phyloP scores from a whole-genome alignment of 23 red algal genomes.

The Gracilariopsis chorda region DNA sequence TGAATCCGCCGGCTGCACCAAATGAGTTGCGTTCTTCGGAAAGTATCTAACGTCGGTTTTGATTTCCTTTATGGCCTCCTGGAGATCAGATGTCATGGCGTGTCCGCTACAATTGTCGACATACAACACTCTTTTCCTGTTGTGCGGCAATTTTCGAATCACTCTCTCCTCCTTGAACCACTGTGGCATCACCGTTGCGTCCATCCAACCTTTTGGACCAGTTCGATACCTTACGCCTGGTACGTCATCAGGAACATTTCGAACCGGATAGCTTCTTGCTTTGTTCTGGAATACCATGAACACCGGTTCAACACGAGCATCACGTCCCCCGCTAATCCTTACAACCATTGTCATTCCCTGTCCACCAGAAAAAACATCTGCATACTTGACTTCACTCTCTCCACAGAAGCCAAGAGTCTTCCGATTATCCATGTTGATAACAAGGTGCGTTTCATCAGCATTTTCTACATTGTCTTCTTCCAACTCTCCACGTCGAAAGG shows the following conservation, averaged over 20 bases:
- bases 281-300: constrained; percentile 43
- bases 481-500: background rate
- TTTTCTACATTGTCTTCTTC: constrained; percentile 39
- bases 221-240: background rate
- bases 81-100: background rate
- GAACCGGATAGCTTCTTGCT: background rate
- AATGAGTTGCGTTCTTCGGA: constrained; percentile 10
- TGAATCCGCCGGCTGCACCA: background rate
- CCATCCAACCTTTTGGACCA: constrained; percentile 14
- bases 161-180: background rate
- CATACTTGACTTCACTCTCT: constrained; percentile 4
- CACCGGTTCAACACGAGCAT: background rate
- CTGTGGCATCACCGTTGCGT: background rate
- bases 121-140: background rate
- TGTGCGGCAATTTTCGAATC: background rate
- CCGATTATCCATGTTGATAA: constrained; percentile 24
- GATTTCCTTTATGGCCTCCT: background rate
- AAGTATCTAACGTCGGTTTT: background rate
- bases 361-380: constrained; percentile 15
- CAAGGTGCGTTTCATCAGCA: constrained; percentile 34
- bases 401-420: constrained; percentile 26
- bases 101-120: constrained; percentile 4
- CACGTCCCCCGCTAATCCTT: background rate
- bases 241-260: background rate
- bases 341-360: constrained; percentile 48